Evolutionary conservation across 2,329 filamentous ascomycete species (phyloP).

Genomic region (Talaromyces sp.): DNA sequence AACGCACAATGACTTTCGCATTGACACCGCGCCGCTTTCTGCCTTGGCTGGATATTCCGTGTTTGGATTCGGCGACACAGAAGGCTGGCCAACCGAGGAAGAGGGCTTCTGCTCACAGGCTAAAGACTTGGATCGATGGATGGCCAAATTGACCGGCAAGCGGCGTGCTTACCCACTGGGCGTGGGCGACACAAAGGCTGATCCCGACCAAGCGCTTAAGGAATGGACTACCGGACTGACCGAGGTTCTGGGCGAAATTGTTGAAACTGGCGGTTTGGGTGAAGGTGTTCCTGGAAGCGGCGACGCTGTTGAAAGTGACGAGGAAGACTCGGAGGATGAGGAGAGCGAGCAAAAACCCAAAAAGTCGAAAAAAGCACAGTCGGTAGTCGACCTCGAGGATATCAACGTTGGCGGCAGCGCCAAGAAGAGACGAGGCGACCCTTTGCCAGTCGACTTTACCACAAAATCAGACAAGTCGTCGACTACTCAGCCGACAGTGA

Average conservation of each 20-base stretch:
- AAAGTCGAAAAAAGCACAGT: constrained; percentile 32
- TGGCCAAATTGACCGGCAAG: constrained; percentile 85
- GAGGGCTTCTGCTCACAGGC: constrained; percentile 93
- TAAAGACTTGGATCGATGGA: constrained; percentile 86
- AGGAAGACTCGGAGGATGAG: constrained; percentile 59
- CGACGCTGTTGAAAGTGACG: constrained; percentile 77
- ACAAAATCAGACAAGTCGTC: constrained; percentile 41
- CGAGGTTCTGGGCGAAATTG: constrained; percentile 61
- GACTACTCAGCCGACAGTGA: constrained; percentile 41
- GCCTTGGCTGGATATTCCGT: constrained; percentile 79
- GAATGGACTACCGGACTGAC: constrained; percentile 76
- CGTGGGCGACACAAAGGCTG: constrained; percentile 77
- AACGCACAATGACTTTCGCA: constrained; percentile 93
- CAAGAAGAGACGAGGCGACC: constrained; percentile 15
- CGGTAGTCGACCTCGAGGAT: constrained; percentile 78
- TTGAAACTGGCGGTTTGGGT: constrained; percentile 49
- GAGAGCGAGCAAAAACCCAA: constrained; percentile 52
- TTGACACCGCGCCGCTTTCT: constrained; percentile 80
- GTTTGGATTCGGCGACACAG: constrained; percentile 86
- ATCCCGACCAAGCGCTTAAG: constrained; percentile 59
- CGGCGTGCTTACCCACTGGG: constrained; percentile 87
- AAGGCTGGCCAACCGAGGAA: constrained; percentile 86
- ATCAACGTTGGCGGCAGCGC: constrained; percentile 46
- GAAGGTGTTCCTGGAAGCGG: constrained; percentile 73
- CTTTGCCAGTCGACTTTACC: constrained; percentile 80